These are phyloP conservation scores for Raddia guianensis DNA, from an alignment of 176 grass and related monocot species.

Conservation along the genomic window DNA sequence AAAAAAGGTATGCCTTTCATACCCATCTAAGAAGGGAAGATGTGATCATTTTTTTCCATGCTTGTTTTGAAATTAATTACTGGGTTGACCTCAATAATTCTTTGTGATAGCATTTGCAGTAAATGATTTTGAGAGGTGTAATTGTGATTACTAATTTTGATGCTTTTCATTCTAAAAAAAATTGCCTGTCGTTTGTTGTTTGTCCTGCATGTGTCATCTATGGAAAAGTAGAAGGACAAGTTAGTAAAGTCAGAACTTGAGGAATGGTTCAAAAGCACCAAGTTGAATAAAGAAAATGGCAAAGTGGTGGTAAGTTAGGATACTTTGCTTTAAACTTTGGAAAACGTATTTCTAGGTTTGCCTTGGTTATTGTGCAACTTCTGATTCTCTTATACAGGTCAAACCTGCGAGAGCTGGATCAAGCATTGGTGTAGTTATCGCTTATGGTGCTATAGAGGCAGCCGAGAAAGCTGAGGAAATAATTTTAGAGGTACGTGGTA, in stretches of 20 bases:
- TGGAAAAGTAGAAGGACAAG: conserved; percentile 57
- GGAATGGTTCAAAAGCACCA: conserved; percentile 62
- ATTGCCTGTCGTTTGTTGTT: not conserved
- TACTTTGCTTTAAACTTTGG: conserved; percentile 6
- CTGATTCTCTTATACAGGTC: conserved; percentile 51
- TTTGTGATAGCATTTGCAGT: not conserved
- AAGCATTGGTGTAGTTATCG: conserved; percentile 82
- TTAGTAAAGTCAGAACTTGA: conserved; percentile 50
- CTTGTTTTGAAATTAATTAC: conserved; percentile 9
- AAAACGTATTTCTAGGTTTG: conserved; percentile 11
- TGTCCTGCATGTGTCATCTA: conserved; percentile 16
- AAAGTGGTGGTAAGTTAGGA: conserved; percentile 73
- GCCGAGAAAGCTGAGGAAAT: conserved; percentile 71
- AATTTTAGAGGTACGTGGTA: conserved; percentile 60
- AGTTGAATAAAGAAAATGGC: conserved; percentile 71
- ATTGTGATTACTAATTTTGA: conserved; percentile 29
- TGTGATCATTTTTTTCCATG: not conserved
- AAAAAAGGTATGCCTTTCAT: not conserved
- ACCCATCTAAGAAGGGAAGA: not conserved
- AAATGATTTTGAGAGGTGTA: not conserved
- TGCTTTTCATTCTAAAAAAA: not conserved
- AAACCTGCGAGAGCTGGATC: conserved; percentile 92
- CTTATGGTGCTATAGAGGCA: conserved; percentile 79
- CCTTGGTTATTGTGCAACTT: conserved; percentile 34
- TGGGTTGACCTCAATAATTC: not conserved